Conservation (phyloP, 805 yeast genomes). For the Candida vaughaniae region DNA sequence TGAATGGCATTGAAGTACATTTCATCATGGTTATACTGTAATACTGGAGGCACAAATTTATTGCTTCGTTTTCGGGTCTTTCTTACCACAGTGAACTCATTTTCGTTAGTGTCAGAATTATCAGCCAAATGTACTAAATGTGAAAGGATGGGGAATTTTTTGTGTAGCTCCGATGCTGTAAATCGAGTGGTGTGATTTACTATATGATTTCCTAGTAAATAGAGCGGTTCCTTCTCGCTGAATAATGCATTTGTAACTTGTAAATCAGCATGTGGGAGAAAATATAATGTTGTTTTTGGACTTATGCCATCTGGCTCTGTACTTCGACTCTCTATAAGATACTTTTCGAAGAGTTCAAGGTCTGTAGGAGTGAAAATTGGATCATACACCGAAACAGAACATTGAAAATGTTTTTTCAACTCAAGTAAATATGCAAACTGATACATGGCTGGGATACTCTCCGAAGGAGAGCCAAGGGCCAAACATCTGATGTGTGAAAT, state of each 20-base stretch:
- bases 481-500: conserved; percentile 52
- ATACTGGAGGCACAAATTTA: conserved; percentile 26
- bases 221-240: conserved; percentile 28
- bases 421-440: conserved; percentile 62
- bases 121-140: conserved; percentile 29
- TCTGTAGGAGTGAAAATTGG: conserved; percentile 60
- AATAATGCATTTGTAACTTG: conserved; percentile 46
- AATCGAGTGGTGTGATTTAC: conserved; percentile 54
- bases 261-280: conserved; percentile 76
- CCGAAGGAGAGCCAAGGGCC: conserved; percentile 68
- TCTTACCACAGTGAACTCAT: conserved; percentile 21
- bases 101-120: conserved; percentile 2
- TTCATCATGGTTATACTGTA: conserved; percentile 28
- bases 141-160: conserved; percentile 45
- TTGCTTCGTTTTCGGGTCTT: conserved; percentile 20
- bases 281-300: conserved; percentile 42
- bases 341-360: conserved; percentile 19
- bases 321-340: conserved; percentile 14
- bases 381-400: conserved; percentile 53
- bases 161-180: conserved; percentile 39
- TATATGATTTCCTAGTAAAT: conserved; percentile 52
- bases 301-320: conserved; percentile 4
- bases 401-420: conserved; percentile 22
- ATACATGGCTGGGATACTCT: conserved; percentile 57
- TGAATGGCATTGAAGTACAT: conserved; percentile 31